phyloP scores from a whole-genome alignment of 768 basidiomycete species.

The Crepidotus variabilis region DNA sequence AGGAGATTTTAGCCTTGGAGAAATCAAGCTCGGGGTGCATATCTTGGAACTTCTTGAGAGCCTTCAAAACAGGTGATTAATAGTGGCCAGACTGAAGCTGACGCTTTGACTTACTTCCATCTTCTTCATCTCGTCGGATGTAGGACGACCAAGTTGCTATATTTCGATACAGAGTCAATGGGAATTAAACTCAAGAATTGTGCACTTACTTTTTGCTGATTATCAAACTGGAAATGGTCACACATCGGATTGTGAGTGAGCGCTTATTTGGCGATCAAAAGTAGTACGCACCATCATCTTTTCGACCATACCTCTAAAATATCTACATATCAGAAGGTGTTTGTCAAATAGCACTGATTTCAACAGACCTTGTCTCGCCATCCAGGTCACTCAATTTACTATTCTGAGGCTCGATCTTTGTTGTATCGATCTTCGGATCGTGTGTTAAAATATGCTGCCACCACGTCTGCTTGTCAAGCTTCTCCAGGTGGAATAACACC shows the following conservation, averaged over 20 bases:
- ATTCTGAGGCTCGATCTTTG: conserved; percentile 92
- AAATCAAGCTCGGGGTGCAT: conserved; percentile 95
- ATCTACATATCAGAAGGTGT: conserved; percentile 3
- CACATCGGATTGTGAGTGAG: neutral
- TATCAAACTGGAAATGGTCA: conserved; percentile 54
- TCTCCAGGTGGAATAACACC: conserved; percentile 79
- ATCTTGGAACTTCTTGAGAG: conserved; percentile 84
- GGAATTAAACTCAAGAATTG: conserved; percentile 1
- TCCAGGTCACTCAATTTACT: conserved; percentile 96
- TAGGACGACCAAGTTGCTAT: conserved; percentile 94
- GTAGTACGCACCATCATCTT: conserved; percentile 93
- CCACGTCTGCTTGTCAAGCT: conserved; percentile 87
- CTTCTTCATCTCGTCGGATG: conserved; percentile 92
- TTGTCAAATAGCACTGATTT: neutral
- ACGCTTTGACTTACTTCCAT: conserved; percentile 55
- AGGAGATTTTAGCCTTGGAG: conserved; percentile 86
- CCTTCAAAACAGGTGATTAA: conserved; percentile 34
- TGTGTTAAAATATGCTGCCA: conserved; percentile 96
- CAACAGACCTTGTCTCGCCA: conserved; percentile 78
- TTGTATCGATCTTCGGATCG: conserved; percentile 95
- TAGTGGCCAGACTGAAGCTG: neutral
- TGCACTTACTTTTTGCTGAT: conserved; percentile 61
- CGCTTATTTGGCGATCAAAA: conserved; percentile 1
- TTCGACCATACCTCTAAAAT: conserved; percentile 88
- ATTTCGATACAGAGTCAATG: neutral